Base-by-base conservation (phyloP, 345 rosid genomes). In the Erucastrum elatum region DNA sequence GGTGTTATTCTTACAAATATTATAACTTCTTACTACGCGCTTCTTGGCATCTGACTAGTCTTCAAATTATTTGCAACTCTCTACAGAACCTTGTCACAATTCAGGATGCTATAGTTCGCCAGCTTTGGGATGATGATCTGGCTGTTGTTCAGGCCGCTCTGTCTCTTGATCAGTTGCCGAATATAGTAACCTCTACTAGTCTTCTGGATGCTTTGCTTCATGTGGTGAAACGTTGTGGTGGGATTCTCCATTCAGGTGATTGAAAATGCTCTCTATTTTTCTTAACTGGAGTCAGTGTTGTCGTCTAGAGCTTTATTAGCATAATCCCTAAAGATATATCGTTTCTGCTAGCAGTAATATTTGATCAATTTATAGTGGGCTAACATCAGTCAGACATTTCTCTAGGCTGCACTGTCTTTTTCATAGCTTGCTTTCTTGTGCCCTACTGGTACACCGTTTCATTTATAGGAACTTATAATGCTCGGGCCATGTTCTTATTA, bases 101-200 rank as follows among this genome's bases (percentile, higher is more conserved):
- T 84, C 87, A 83, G 80, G 94, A 90, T 84, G 90, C 87, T 27
- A 72, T 95, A 66, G 65, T 90, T 74, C 82, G 84, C 84, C 96
- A 90, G 78, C 90, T 95, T 75, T 81, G 75, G 61, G 98, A 95
- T 84, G 88, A 87, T 81, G 99, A 95, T 82, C 82, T 95, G 65
- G 83, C 89, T 68, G 90, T 95, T 64, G 92, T 95, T 80, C 83
- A 76, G 79, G 90, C 90, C 72, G 92, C 92, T 76, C 76, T 93
- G 66, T 86, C 91, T 67, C 51, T 95, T 46, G 87, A 89, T 68
- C 89, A 87, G 49, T 81, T 91, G 76, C 79, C 93, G 21, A 87
- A 82, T 72, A 71, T 87, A 35, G 64, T 90, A 53, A 86, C 74
- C 68, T 78, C 86, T 75, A 74, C 82, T 37, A 87, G 86, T 85